Evolutionary conservation across 2,329 filamentous ascomycete species (phyloP).

Genomic region (Fonsecaea pugnacius): DNA sequence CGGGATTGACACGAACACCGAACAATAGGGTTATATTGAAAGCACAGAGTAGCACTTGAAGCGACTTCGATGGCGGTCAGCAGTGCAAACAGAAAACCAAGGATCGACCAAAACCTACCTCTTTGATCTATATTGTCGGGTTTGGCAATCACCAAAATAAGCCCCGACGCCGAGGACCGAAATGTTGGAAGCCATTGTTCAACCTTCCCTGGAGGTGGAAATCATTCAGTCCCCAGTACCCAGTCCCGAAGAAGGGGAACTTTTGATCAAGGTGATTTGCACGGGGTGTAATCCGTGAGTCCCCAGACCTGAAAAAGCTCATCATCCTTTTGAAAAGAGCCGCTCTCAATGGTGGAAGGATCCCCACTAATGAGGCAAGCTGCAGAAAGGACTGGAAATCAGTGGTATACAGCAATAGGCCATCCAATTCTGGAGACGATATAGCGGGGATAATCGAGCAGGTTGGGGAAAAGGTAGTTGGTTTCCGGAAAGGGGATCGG

Average conservation of each 20-base stretch:
- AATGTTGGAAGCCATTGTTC: conserved; percentile 17
- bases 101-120: background rate
- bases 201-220: conserved; percentile 13
- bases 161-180: background rate
- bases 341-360: background rate
- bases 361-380: background rate
- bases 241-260: conserved; percentile 43
- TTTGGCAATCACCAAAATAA: background rate
- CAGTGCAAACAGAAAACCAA: background rate
- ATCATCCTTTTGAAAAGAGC: background rate
- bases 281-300: conserved; percentile 47
- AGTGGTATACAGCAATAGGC: conserved; percentile 1
- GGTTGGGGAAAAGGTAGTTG: conserved; percentile 22
- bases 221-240: conserved; percentile 49
- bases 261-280: conserved; percentile 49
- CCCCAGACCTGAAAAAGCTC: background rate
- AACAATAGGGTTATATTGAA: background rate
- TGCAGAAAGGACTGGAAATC: conserved; percentile 52
- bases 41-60: background rate
- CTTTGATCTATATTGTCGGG: background rate
- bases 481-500: conserved; percentile 41
- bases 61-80: background rate
- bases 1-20: background rate
- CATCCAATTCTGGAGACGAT: conserved; percentile 31
- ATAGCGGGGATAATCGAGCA: conserved; percentile 41